These are phyloP conservation scores for Fusarium agapanthi DNA, from an alignment of 2,329 filamentous ascomycete genomes.

Conservation along the genomic window DNA sequence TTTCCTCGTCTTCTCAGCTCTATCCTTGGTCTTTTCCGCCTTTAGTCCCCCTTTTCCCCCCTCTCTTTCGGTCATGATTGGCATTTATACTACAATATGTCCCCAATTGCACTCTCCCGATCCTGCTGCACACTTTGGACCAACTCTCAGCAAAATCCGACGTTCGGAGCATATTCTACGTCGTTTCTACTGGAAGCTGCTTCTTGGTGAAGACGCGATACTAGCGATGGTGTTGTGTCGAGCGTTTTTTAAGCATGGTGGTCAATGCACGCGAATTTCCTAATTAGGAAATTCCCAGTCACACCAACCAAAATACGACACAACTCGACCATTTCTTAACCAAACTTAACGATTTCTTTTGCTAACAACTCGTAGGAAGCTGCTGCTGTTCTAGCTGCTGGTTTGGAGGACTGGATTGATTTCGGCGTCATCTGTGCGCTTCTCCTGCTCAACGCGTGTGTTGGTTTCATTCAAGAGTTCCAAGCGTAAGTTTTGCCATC, in stretches of 20 bases:
- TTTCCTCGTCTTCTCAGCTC: not conserved
- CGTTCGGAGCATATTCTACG: too few relatives aligned
- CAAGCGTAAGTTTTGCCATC: too few relatives aligned
- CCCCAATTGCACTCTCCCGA: not conserved
- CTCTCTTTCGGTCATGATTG: not conserved
- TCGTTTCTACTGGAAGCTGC: not conserved
- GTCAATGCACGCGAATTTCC: not conserved
- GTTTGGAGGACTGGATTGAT: slow-evolving; percentile 90
- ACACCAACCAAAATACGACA: not conserved
- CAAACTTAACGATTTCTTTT: not conserved
- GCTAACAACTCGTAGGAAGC: slow-evolving; percentile 54
- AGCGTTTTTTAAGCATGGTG: not conserved
- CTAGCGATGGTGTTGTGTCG: not conserved
- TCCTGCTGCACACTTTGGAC: not conserved
- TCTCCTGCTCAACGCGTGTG: slow-evolving; percentile 82
- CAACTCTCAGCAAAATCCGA: too few relatives aligned
- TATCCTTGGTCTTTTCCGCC: not conserved
- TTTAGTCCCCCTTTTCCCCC: too few relatives aligned
- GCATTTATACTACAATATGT: too few relatives aligned
- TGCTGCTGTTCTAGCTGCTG: slow-evolving; percentile 81
- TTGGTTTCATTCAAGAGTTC: slow-evolving; percentile 92
- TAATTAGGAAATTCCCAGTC: not conserved
- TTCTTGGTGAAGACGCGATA: not conserved
- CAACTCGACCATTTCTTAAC: not conserved
- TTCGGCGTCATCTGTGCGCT: slow-evolving; percentile 90